These are phyloP conservation scores for Protoeuglena noctilucae DNA, from an alignment of 139 green algal genomes.

Conservation along the genomic window DNA sequence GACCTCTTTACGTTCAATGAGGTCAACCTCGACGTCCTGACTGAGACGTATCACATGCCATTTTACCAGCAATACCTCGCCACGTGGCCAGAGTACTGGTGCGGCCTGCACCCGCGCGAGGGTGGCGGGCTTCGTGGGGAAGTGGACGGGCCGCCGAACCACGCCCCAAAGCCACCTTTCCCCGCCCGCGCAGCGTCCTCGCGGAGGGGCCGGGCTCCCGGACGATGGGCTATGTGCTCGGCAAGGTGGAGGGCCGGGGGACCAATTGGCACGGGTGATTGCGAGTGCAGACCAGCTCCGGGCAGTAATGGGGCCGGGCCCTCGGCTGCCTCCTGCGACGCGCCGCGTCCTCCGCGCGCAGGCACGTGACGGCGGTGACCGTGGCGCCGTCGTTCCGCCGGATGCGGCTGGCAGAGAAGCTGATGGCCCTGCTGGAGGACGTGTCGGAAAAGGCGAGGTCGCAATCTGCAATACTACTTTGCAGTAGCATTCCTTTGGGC, in stretches of 20 bases:
- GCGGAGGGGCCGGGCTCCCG: constrained; percentile 43
- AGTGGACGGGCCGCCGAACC: no score
- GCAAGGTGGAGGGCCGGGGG: constrained; percentile 80
- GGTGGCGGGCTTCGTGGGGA: no score
- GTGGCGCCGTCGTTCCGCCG: constrained; percentile 68
- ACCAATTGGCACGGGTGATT: constrained; percentile 88
- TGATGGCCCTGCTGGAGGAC: constrained; percentile 84
- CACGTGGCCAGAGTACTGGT: constrained; percentile 75
- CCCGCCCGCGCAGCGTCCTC: no score
- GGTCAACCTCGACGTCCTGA: constrained; percentile 93
- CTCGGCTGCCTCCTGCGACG: no score
- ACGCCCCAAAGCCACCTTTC: no score
- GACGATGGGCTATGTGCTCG: constrained; percentile 87
- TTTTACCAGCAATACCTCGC: constrained; percentile 95
- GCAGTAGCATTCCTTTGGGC: no score
- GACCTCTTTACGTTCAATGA: constrained; percentile 92
- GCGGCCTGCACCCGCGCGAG: no score
- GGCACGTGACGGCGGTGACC: constrained; percentile 93
- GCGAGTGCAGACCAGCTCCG: no score
- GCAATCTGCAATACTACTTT: no score
- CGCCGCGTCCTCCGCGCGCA: no score
- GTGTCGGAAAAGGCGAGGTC: constrained; percentile 46
- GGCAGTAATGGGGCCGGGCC: no score
- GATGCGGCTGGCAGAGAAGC: constrained; percentile 63
- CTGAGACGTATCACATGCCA: constrained; percentile 90